phyloP scores from a whole-genome alignment of 2,329 filamentous ascomycete genomes.

The Epichloe bromicola region DNA sequence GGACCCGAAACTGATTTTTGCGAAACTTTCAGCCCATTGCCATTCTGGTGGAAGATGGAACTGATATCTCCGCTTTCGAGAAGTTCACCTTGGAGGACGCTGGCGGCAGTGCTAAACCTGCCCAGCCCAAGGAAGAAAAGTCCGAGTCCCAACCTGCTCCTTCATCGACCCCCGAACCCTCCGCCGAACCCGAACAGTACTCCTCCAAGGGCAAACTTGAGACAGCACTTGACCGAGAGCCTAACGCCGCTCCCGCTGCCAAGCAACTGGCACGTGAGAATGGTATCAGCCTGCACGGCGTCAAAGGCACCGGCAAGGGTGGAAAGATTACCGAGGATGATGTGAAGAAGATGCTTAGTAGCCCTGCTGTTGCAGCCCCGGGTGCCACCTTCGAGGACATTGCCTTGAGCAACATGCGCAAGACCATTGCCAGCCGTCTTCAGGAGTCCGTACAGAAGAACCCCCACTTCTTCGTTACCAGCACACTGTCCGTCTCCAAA shows the following conservation, averaged over 20 bases:
- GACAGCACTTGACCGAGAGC: constrained; percentile 71
- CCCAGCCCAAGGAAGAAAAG: constrained; percentile 54
- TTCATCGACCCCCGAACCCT: constrained; percentile 28
- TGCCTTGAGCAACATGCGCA: constrained; percentile 86
- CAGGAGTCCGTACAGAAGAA: constrained; percentile 81
- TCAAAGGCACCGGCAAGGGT: constrained; percentile 79
- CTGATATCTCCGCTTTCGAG: constrained; percentile 78
- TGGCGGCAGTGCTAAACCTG: constrained; percentile 59
- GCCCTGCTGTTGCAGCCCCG: constrained; percentile 38
- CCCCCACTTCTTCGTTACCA: constrained; percentile 96
- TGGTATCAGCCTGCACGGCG: constrained; percentile 58
- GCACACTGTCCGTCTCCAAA: constrained; percentile 83
- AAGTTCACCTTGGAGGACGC: constrained; percentile 81
- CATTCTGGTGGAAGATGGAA: constrained; percentile 82
- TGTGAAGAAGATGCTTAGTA: constrained; percentile 70
- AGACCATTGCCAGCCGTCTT: constrained; percentile 88
- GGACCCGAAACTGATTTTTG: constrained; percentile 6
- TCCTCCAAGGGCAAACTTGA: constrained; percentile 66
- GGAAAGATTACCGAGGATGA: constrained; percentile 87
- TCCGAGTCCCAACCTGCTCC: constrained; percentile 47
- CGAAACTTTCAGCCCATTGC: constrained; percentile 65
- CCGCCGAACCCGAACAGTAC: constrained; percentile 53
- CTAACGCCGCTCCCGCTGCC: constrained; percentile 57
- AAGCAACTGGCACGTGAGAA: constrained; percentile 77
- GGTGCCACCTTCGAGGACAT: constrained; percentile 68